phyloP scores from a whole-genome alignment of 2,329 filamentous ascomycete species.

The Bretziella fagacearum region DNA sequence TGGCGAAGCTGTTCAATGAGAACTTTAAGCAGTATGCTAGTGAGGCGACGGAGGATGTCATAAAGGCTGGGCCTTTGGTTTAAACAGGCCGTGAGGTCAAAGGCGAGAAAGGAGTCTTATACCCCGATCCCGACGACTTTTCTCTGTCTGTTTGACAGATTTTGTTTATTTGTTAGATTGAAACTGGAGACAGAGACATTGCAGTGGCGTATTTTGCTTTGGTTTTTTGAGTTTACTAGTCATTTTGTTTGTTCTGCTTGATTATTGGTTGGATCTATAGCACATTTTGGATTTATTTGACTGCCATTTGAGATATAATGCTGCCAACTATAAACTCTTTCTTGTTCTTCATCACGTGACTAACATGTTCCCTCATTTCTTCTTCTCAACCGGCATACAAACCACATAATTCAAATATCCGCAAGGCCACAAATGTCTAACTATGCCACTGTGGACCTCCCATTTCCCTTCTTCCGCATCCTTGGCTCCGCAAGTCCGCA shows the following conservation, averaged over 20 bases:
- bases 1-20: slow-evolving; percentile 76
- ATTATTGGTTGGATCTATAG: not conserved
- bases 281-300: not conserved
- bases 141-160: not conserved
- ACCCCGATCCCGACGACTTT: not conserved
- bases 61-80: slow-evolving; percentile 41
- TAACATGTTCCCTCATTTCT: not conserved
- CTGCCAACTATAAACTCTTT: too few species aligned
- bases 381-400: slow-evolving; percentile 23
- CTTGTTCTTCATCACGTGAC: too few species aligned
- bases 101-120: slow-evolving; percentile 4
- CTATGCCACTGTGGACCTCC: slow-evolving; percentile 31
- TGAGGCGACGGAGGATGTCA: slow-evolving; percentile 65
- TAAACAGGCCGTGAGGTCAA: slow-evolving; percentile 1
- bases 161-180: not conserved
- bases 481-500: slow-evolving; percentile 31
- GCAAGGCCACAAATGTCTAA: slow-evolving; percentile 32
- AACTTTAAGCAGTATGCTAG: slow-evolving; percentile 95
- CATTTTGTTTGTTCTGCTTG: slow-evolving; percentile 1
- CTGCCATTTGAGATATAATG: too few species aligned
- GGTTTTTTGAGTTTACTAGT: slow-evolving; percentile 7
- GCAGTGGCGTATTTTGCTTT: slow-evolving; percentile 4
- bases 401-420: slow-evolving; percentile 37
- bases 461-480: slow-evolving; percentile 28
- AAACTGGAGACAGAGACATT: slow-evolving; percentile 2